Conservation (phyloP, 2,329 filamentous ascomycete species). For the Arachnopeziza araneosa region DNA sequence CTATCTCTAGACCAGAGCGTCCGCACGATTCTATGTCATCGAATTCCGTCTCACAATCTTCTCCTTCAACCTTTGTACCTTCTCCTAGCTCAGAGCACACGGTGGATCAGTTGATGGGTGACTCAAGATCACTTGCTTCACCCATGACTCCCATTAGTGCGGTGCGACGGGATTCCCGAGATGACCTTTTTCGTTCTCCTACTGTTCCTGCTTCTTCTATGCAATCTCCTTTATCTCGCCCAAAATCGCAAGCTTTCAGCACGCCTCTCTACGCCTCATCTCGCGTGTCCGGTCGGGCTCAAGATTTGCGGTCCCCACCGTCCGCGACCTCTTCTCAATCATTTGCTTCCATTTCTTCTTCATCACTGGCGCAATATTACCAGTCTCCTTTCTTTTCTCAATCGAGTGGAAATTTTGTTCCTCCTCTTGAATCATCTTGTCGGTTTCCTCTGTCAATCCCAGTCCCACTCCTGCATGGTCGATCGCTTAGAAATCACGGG, state of each 20-base stretch:
- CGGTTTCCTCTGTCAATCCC: constrained; percentile 41
- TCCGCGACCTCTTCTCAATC: constrained; percentile 15
- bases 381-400: constrained; percentile 46
- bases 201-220: constrained; percentile 31
- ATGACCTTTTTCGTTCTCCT: constrained; percentile 32
- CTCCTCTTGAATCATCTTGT: constrained; percentile 48
- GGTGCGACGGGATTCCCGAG: constrained; percentile 13
- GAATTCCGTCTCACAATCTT: constrained; percentile 22
- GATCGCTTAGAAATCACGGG: background rate
- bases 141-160: constrained; percentile 25
- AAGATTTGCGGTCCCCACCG: constrained; percentile 20
- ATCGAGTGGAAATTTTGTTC: constrained; percentile 47
- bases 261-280: constrained; percentile 18
- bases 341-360: constrained; percentile 16
- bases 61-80: constrained; percentile 23
- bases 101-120: background rate
- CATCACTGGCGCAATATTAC: constrained; percentile 21
- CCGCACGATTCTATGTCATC: constrained; percentile 25
- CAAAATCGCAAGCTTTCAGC: constrained; percentile 22
- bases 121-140: constrained; percentile 20
- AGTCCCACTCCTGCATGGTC: constrained; percentile 3
- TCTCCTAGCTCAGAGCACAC: constrained; percentile 16
- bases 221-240: constrained; percentile 26
- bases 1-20: constrained; percentile 32
- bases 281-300: constrained; percentile 18